Evolutionary conservation across 805 yeast genomes (phyloP), one percentile per base, ranked within the genome.

Genomic region (Saturnispora sekii): DNA sequence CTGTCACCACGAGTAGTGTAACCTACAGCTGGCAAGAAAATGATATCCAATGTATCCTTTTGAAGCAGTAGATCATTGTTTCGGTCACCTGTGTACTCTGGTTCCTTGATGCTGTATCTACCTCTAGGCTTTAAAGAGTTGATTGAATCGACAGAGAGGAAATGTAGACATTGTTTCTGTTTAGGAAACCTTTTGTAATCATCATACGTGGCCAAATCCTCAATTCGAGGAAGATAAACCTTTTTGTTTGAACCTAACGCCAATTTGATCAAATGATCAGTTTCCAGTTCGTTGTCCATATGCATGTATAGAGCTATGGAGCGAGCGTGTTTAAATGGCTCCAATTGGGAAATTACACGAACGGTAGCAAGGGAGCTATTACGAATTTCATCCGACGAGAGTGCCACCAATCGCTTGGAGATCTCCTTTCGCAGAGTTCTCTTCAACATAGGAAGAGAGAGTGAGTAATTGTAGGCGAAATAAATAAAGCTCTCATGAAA

Each of bases 11-110:
- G 47, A 5, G 26, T 51, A 1, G 84, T 73, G 60, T 85, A 89
- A 1, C 85, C 96, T 1, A 90, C 81, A 0, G 95, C 97, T 0
- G 97, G 97, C 0, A 90, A 69, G 6, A 90, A 62, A 6, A 90
- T 65, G 9, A 90, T 54, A 53, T 90, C 97, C 17, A 90, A 62
- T 29, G 41, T 44, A 4, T 40, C 40, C 9, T 37, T 38, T 5
- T 38, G 41, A 10, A 32, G 10, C 7, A 57, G 46, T 14, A 58
- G 50, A 46, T 57, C 66, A 39, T 60, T 58, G 5, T 33, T 15
- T 3, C 50, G 48, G 1, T 42, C 17, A 4, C 2, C 11, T 4
- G 28, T 6, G 32, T 54, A 55, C 46, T 51, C 57, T 1, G 97
- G 97, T 57, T 89, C 96, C 42, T 73, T 59, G 15, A 89, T 61